A percentile compares a stretch with the other conserved stretches of the same genome.
Evolutionary conservation across 1,284 basidiomycete species (phyloP).

Genomic region (Golubevia pallescens): DNA sequence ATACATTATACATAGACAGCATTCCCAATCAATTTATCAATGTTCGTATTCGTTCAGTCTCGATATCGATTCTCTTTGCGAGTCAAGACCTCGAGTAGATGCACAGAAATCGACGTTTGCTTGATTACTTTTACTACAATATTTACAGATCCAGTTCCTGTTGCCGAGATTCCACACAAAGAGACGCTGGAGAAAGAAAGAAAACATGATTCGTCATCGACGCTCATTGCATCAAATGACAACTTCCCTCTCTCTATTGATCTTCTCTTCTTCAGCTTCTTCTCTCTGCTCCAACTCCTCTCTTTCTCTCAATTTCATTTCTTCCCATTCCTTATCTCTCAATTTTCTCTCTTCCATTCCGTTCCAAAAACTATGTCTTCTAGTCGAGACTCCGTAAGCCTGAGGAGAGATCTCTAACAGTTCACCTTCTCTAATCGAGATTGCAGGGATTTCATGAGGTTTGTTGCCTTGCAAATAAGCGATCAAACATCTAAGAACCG

Average conservation of each 20-base stretch:
- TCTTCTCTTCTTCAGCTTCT: background rate
- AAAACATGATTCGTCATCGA: too few species aligned
- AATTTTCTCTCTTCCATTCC: background rate
- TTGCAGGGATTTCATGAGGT: slow-evolving; percentile 56
- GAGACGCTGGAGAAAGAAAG: too few species aligned
- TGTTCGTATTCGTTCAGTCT: too few species aligned
- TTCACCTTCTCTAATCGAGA: slow-evolving; percentile 57
- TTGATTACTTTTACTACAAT: too few species aligned
- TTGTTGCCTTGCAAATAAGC: slow-evolving; percentile 57
- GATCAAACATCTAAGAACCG: slow-evolving; percentile 58
- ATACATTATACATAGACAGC: too few species aligned
- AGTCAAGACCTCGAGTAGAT: too few species aligned
- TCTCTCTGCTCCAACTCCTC: background rate
- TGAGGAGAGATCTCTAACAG: slow-evolving; percentile 53
- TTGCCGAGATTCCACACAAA: too few species aligned
- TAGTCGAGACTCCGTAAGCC: slow-evolving; percentile 57
- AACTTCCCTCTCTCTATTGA: background rate
- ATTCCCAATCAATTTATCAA: too few species aligned
- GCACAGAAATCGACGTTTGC: too few species aligned
- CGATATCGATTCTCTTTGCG: too few species aligned
- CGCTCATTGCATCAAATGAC: too few species aligned
- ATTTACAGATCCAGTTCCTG: too few species aligned
- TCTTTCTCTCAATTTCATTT: background rate
- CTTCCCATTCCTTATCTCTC: background rate
- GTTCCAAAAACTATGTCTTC: background rate